Base-by-base conservation (phyloP, 345 rosid genomes). In the Dimocarpus longan region DNA sequence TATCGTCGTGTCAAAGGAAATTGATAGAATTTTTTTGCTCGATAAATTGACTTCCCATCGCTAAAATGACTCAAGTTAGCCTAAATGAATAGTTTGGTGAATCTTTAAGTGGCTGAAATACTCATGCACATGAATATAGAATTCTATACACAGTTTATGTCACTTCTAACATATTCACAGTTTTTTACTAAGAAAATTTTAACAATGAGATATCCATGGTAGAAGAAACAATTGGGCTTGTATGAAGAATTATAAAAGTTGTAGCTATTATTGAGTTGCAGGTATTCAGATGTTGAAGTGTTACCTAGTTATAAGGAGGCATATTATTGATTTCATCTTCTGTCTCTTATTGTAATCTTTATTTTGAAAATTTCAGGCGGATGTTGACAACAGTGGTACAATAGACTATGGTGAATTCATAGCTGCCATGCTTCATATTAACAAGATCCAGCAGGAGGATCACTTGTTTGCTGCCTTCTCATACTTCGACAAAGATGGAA, bases 361-460 rank as follows among this genome's bases (percentile, higher is more conserved):
- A 48, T 15, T 64, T 60, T 16, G 8, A 9, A 67, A 59, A 39
- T 74, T 82, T 73, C 92, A 92, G 99, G 97, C 96, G 70, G 99
- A 95, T 82, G 79, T 92, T 63, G 98, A 93, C 84, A 93, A 95
- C 79, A 93, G 93, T 73, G 99, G 98, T 3, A 88, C 95, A 70
- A 95, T 95, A 82, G 98, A 93, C 84, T 95, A 91, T 70, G 89
- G 94, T 0, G 99, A 95, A 84, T 93, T 95, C 82, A 85, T 90
- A 75, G 96, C 99, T 37, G 99, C 99, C 42, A 93, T 93, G 98
- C 89, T 93, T 70, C 97, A 95, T 87, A 79, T 93, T 59, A 95
- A 93, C 88, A 93, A 95, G 84, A 86, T 93, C 76, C 90, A 90
- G 76, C 89, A 80, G 84, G 96, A 95, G 85, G 98, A 95, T 82